Evolutionary conservation across 2,329 filamentous ascomycete genomes (phyloP).

Genomic region (Ophiostoma triangulosporum): DNA sequence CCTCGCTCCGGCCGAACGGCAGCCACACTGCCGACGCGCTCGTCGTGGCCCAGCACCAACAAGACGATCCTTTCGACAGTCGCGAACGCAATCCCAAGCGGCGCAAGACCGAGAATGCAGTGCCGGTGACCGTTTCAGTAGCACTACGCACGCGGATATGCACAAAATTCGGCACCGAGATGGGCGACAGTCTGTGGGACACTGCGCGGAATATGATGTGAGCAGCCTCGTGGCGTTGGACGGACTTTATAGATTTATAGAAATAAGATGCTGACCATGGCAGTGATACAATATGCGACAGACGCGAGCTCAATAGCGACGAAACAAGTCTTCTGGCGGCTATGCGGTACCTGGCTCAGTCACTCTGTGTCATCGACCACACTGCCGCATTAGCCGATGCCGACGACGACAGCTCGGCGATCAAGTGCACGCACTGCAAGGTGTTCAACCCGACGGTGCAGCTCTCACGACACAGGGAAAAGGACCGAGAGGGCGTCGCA

Average conservation of each 20-base stretch:
- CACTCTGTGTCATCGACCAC: constrained; percentile 5
- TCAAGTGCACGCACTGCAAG: constrained; percentile 8
- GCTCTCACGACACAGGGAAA: constrained; percentile 1
- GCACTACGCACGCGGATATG: constrained; percentile 5
- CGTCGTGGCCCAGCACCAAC: neutral
- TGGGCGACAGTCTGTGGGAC: constrained; percentile 2
- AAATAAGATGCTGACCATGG: neutral
- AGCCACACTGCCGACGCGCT: constrained; percentile 1
- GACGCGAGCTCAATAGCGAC: neutral
- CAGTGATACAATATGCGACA: neutral
- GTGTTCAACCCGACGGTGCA: neutral
- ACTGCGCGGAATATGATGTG: constrained; percentile 8
- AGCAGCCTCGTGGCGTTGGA: neutral
- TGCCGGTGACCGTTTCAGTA: neutral
- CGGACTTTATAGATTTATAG: neutral
- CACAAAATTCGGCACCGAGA: constrained; percentile 1
- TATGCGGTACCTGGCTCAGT: constrained; percentile 7
- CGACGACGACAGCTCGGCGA: constrained; percentile 1
- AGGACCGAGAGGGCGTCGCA: neutral
- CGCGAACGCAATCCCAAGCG: constrained; percentile 10
- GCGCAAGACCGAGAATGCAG: constrained; percentile 4
- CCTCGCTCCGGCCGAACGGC: constrained; percentile 1
- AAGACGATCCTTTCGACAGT: constrained; percentile 6
- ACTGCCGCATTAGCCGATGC: constrained; percentile 5
- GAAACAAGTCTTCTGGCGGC: constrained; percentile 1